phyloP scores from a whole-genome alignment of 805 yeast genomes.

The Yamadazyma ubonensis region DNA sequence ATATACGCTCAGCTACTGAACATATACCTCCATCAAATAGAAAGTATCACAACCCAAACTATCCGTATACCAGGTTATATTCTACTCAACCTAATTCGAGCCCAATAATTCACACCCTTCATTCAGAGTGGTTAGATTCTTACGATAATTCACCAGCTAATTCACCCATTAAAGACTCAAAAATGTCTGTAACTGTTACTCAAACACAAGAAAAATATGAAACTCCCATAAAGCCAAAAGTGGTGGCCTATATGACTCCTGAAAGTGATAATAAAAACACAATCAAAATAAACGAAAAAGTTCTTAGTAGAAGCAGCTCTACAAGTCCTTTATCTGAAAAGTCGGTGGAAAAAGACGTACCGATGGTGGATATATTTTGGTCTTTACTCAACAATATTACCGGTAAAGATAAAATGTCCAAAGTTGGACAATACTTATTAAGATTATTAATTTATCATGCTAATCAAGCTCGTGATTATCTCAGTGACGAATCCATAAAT shows the following conservation, averaged over 20 bases:
- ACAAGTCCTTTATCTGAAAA: constrained; percentile 7
- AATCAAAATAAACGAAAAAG: constrained; percentile 12
- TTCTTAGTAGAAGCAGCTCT: constrained; percentile 16
- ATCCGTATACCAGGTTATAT: background rate
- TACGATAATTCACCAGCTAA: constrained; percentile 14
- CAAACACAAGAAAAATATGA: constrained; percentile 13
- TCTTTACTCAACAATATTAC: constrained; percentile 49
- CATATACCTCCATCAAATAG: constrained; percentile 1
- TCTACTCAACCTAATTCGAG: constrained; percentile 9
- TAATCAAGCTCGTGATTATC: constrained; percentile 32
- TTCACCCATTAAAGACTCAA: constrained; percentile 12
- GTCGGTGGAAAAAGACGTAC: background rate
- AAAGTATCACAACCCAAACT: background rate
- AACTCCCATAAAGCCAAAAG: constrained; percentile 13
- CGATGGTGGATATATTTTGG: constrained; percentile 46
- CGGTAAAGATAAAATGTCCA: constrained; percentile 74
- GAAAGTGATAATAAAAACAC: constrained; percentile 9
- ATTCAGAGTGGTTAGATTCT: constrained; percentile 29
- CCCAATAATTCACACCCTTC: constrained; percentile 17
- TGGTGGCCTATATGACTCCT: constrained; percentile 16
- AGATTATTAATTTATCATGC: constrained; percentile 52
- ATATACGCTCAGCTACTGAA: constrained; percentile 3
- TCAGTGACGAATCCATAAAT: constrained; percentile 35
- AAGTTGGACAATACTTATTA: constrained; percentile 57
- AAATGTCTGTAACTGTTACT: constrained; percentile 16